Evolutionary conservation across 2,329 filamentous ascomycete genomes (phyloP), one percentile per base, ranked within the genome.

Genomic region (Talaromyces amestolkiae): DNA sequence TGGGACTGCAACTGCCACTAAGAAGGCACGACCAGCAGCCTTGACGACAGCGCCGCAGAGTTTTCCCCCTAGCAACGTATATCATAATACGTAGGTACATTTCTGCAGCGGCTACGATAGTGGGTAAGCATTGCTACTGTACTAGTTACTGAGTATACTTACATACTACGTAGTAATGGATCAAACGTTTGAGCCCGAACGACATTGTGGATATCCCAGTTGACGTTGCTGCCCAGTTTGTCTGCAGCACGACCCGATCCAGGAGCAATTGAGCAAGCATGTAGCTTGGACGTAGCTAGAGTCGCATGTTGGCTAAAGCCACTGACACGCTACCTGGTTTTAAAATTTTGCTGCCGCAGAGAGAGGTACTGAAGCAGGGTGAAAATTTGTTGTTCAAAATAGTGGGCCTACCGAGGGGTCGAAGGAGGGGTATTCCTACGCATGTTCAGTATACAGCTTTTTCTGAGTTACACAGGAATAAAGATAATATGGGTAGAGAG

Each of bases 201-300:
- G 33, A 56, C 53, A 17, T 7, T 27, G 47, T 51, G 47, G 47
- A 31, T 51, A 17, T 51, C 2, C 2, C 13, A 10, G 33, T 22
- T 45, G 56, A 19, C 72, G 73, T 78, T 76, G 76, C 75, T 78
- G 76, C 76, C 76, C 76, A 77, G 76, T 70, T 66, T 69, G 64
- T 51, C 65, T 67, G 67, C 66, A 70, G 67, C 65, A 65, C 67
- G 68, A 69, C 66, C 68, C 67, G 58, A 65, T 10, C 24, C 22
- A 24, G 19, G 11, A 37, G 17, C 15, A n/a, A 33, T 33, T 31
- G 15, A 5, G 15, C 8, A 17, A 33, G 24, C 17, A 53, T 33
- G 49, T 24, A 49, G 45, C 11, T 22, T 24, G 45, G 10, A 47
- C 41, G n/a, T 19, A 45, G 13, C 24, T 56, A 56, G 9, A 35